These are phyloP conservation scores for Pleurotus citrinopileatus DNA, from an alignment of 768 basidiomycete species.

Conservation along the genomic window DNA sequence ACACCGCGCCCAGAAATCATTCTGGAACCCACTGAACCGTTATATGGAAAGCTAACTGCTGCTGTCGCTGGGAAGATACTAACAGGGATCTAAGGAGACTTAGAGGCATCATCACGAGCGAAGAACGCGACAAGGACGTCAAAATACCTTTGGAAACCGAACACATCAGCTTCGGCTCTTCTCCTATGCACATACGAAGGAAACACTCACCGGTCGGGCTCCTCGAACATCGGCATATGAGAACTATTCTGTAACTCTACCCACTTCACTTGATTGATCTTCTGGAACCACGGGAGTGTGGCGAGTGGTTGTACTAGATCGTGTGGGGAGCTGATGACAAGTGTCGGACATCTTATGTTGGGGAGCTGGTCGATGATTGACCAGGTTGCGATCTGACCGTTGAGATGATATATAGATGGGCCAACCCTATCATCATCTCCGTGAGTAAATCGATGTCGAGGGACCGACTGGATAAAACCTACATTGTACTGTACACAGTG, in stretches of 20 bases:
- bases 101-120: no score
- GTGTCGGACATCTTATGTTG: constrained; percentile 19
- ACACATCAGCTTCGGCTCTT: background rate
- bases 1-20: no score
- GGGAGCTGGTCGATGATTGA: constrained; percentile 19
- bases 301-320: constrained; percentile 21
- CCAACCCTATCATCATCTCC: constrained; percentile 26
- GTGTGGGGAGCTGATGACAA: constrained; percentile 20
- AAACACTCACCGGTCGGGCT: constrained; percentile 18
- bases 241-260: constrained; percentile 28
- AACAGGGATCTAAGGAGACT: no score
- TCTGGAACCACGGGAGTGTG: constrained; percentile 18
- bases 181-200: background rate
- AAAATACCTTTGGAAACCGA: background rate
- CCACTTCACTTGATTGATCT: constrained; percentile 32
- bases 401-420: constrained; percentile 29
- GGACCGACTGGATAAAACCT: constrained; percentile 9
- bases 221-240: constrained; percentile 20
- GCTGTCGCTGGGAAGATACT: no score
- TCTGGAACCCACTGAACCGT: no score
- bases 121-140: background rate
- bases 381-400: constrained; percentile 20
- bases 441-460: background rate
- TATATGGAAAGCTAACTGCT: no score
- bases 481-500: constrained; percentile 32